Base-by-base conservation (phyloP, 768 basidiomycete species). In the Clitopilus hobsonii region DNA sequence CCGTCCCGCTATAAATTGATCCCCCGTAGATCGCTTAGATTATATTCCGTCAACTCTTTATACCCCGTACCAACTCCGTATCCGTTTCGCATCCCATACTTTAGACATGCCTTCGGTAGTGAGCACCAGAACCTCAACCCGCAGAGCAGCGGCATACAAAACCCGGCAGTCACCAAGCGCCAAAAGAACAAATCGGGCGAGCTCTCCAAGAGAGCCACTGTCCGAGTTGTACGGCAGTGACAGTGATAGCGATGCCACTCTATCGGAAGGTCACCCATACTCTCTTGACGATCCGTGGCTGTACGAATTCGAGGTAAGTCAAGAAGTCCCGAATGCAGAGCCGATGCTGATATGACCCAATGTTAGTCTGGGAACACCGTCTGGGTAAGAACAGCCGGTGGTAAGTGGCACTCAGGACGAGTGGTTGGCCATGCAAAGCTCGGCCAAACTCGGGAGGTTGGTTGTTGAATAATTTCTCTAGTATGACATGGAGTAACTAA, bases 391-490 rank as follows among this genome's bases (percentile, higher is more conserved):
- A 79, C 76, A 3, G 66, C 69, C 27, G 72, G 77, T 27, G 75
- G 75, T n/a, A 73, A 77, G 45, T 85, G 83, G 83, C 69, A 71
- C 57, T 63, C 53, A 3, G 84, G 83, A n/a, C 72, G 66, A 52
- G 72, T 85, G 11, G 70, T 74, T 24, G 72, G 80, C 26, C 72
- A 71, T 47, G 71, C 69, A 67, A 69, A 54, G 80, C 79, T 14
- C 22, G 41, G n/a, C 41, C 69, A 59, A 54, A 82, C 80, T 4
- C 72, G 78, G 63, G 66, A 71, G 63, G 83, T 83, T 64, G 65
- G 72, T n/a, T n/a, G 58, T 7, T 52, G 27, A 48, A 49, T 7
- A 16, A 20, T 25, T 20, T 32, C 36, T 49, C 36, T 36, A 58
- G 4, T 47, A 49, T 38, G 45, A 25, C 53, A 51, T 55, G 30